These are phyloP conservation scores for Pichia sp. DNA, from an alignment of 1,139 yeast species.

Conservation along the genomic window DNA sequence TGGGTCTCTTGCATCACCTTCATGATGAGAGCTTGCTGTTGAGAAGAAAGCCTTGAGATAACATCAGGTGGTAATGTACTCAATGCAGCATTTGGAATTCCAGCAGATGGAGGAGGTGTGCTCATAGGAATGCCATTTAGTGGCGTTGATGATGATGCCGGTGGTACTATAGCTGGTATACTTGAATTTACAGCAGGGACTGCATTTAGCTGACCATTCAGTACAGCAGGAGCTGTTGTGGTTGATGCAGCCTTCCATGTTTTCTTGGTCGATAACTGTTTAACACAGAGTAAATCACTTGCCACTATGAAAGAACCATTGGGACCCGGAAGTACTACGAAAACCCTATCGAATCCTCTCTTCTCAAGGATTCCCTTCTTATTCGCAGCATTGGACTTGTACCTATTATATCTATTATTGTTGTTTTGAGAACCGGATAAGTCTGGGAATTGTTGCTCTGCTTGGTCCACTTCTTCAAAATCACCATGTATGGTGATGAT, in stretches of 20 bases:
- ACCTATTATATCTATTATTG: slow-evolving; percentile 6
- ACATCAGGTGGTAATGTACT: slow-evolving; percentile 41
- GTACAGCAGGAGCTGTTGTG: no score
- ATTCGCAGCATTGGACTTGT: slow-evolving; percentile 8
- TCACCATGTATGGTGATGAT: slow-evolving; percentile 78
- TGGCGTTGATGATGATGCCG: background rate
- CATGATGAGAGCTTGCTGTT: slow-evolving; percentile 60
- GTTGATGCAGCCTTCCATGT: no score
- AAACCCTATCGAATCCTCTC: slow-evolving; percentile 83
- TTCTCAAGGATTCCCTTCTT: slow-evolving; percentile 39
- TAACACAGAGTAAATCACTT: slow-evolving; percentile 67
- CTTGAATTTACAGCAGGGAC: background rate
- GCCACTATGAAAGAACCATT: slow-evolving; percentile 73
- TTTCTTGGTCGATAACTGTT: slow-evolving; percentile 52
- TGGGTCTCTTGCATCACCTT: slow-evolving; percentile 68
- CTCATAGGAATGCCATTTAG: background rate
- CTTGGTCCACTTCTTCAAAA: slow-evolving; percentile 53
- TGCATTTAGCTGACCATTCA: no score
- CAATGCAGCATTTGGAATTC: no score
- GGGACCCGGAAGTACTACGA: slow-evolving; percentile 70
- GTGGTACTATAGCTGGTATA: no score
- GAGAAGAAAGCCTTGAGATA: slow-evolving; percentile 41
- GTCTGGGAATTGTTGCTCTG: slow-evolving; percentile 16
- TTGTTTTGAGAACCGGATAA: slow-evolving; percentile 8
- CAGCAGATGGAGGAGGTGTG: no score